Evolutionary conservation across 768 basidiomycete species (phyloP), one percentile per base, ranked within the genome.

Genomic region (Glaciozyma antarctica): DNA sequence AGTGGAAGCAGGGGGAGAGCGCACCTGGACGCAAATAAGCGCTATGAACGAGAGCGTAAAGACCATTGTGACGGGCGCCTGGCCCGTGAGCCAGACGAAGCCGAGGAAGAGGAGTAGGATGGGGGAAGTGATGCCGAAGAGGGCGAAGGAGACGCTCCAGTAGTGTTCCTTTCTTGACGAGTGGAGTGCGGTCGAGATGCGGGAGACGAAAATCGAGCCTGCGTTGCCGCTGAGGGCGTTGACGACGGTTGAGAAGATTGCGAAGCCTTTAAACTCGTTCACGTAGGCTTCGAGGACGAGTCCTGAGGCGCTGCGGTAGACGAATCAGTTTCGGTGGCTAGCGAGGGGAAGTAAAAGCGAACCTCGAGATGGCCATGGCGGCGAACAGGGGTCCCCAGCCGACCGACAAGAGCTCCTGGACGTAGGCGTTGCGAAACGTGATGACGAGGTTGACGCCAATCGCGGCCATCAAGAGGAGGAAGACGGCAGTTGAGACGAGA

Each of bases 251-350:
- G 88, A 87, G 19, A 99, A 80, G 0, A 97, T 77, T 0, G 88
- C 90, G 73, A 88, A 98, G 3, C 90, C 93, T 63, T 86, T 83
- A 71, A 90, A 98, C 44, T 83, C 81, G 69, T 85, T 86, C 9
- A 94, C 92, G 69, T 93, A 95, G 55, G 82, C 81, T 72, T 97
- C 91, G 15, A 99, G 83, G 0, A 97, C 87, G 67, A 97, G 86
- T 0, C 95, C 95, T 0, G 94, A 88, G 0, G 84, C 89, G 64
- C 85, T 87, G 71, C 85, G 87, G 9, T 71, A 94, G 45, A 72
- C 55, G 71, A 77, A 73, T n/a, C 19, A 22, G 34, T 21, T 5
- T 38, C 24, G 57, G 28, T 26, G 12, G 3, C 24, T 1, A 24
- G 34, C 34, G 22, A 9, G 4, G 5, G 3, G 30, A 34, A 32